phyloP scores from a whole-genome alignment of 1,139 yeast species.

The Candida albicans region DNA sequence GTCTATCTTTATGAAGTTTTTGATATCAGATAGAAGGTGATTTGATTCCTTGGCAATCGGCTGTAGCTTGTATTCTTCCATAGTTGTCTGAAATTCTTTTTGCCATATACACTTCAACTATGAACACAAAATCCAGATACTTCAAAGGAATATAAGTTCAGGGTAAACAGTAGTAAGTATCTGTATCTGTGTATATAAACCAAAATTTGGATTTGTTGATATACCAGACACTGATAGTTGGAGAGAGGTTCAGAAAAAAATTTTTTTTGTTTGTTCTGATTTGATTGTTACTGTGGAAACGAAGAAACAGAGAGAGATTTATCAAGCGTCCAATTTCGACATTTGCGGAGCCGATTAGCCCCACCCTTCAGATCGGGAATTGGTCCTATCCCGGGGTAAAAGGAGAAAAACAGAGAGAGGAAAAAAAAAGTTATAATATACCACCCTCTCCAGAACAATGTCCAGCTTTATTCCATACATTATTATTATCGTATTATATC shows the following conservation, averaged over 20 bases:
- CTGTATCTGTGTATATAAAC: too few species aligned
- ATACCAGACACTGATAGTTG: too few species aligned
- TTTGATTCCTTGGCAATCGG: slow-evolving; percentile 8
- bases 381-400: not conserved
- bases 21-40: slow-evolving; percentile 16
- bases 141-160: too few species aligned
- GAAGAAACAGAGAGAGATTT: not conserved
- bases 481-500: too few species aligned
- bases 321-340: too few species aligned
- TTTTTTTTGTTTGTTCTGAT: not conserved
- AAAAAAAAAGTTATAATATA: too few species aligned
- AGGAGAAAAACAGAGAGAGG: not conserved
- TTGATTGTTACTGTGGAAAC: not conserved
- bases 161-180: too few species aligned
- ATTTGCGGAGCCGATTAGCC: not conserved
- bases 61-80: slow-evolving; percentile 11
- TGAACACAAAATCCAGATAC: too few species aligned
- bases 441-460: too few species aligned
- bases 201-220: too few species aligned
- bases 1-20: slow-evolving; percentile 43
- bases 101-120: not conserved
- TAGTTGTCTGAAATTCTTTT: not conserved
- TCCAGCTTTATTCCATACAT: too few species aligned
- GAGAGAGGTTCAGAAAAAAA: too few species aligned
- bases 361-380: slow-evolving; percentile 1